Evolutionary conservation across 805 yeast species (phyloP), one percentile per base, ranked within the genome.

Genomic region (Pichia ethanolica): DNA sequence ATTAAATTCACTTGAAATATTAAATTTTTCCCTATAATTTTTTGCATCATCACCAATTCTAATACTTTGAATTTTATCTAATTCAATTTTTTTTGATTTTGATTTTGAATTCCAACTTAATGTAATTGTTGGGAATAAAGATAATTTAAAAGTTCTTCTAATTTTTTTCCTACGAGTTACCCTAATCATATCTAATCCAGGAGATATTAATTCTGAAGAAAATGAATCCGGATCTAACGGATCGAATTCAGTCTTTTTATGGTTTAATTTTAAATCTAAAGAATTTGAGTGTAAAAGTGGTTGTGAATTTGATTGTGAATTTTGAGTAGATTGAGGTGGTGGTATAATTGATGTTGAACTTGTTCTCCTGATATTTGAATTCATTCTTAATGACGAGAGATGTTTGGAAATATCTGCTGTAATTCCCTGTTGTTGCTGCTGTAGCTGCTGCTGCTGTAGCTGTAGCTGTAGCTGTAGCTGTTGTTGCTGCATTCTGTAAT

Each of bases 21-120:
- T 82, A 56, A 87, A 78, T 64, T 89, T 96, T 60, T 90, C 96
- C 52, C 96, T 69, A 61, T 89, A 91, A 56, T 88, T 87, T 35
- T 77, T 75, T 1, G 97, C 87, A 58, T 85, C 86, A 25, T 74
- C 76, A 3, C 83, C 87, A 4, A 77, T 71, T 45, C 84, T 66
- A 2, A 85, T 72, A 48, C 77, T 79, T 50, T 77, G 77, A 44
- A 88, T 83, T 50, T 79, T 79, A 60, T 85, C 95, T 8, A 86
- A 71, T 20, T 65, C 65, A 52, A 81, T 58, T 37, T 61, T 65
- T 4, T 61, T 65, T 4, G 79, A 69, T 2, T 77, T 62, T 13
- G 72, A 54, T 57, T 75, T 74, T 53, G 70, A 66, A 54, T 78
- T 81, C 86, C 90, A 83, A 4, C 71, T 63, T 13, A 86, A 68